These are phyloP conservation scores for Sugiyamaella qingdaonensis DNA, from an alignment of 805 yeast genomes.

Conservation along the genomic window DNA sequence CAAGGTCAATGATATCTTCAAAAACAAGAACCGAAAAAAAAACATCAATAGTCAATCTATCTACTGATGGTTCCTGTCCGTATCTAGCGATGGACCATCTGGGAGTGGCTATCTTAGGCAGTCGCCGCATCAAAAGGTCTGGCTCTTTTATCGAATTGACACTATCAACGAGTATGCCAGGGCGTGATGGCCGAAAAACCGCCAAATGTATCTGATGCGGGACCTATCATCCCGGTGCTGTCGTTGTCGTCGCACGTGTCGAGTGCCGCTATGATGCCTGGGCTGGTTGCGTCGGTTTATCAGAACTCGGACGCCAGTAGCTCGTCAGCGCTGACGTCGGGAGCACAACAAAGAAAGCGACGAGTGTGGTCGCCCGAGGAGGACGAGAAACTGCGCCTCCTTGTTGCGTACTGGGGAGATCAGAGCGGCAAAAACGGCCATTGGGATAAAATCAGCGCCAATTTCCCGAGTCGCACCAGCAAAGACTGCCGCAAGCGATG, in stretches of 20 bases:
- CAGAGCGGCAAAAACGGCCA: conserved; percentile 45
- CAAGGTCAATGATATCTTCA: no score
- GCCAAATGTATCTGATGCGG: background rate
- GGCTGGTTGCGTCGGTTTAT: background rate
- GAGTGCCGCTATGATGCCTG: background rate
- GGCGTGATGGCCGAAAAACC: background rate
- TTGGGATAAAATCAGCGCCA: conserved; percentile 37
- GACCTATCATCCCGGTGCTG: background rate
- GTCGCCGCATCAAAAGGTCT: no score
- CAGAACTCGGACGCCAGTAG: background rate
- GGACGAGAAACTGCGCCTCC: conserved; percentile 49
- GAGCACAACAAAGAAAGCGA: conserved; percentile 16
- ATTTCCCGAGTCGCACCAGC: conserved; percentile 49
- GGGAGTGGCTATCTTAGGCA: no score
- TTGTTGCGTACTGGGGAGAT: conserved; percentile 39
- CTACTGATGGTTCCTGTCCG: no score
- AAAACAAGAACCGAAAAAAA: no score
- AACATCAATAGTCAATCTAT: no score
- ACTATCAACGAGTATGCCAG: no score
- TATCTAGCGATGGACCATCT: no score
- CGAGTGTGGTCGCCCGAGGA: conserved; percentile 68
- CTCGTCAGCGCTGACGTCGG: background rate
- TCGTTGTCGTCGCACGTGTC: background rate
- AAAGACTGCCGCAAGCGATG: conserved; percentile 87
- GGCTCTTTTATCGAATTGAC: no score